Percentiles rank a stretch among this genome's conserved stretches.
Evolutionary conservation across 768 basidiomycete genomes (phyloP).

Genomic region (Collybia sp.): DNA sequence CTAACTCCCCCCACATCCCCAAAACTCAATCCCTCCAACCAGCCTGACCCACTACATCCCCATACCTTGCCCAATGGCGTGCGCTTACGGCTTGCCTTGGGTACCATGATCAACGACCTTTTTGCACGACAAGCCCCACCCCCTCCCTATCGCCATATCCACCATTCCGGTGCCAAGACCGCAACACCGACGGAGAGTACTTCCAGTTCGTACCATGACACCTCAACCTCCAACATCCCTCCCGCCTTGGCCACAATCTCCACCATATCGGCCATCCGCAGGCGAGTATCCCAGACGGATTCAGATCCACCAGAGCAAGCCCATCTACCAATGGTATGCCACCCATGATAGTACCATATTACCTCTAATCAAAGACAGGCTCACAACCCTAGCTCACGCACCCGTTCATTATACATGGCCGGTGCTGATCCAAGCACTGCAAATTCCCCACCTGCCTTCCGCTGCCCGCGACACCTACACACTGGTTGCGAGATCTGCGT

Average conservation of each 20-base stretch:
- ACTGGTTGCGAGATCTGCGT: conserved; percentile 75
- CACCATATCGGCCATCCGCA: conserved; percentile 22
- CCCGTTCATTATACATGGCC: conserved; percentile 46
- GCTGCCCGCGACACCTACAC: conserved; percentile 72
- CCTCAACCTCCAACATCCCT: conserved; percentile 13
- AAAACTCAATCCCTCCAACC: conserved; percentile 29
- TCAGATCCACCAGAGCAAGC: conserved; percentile 8
- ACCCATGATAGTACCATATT: background rate
- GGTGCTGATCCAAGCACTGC: conserved; percentile 60
- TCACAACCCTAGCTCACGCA: conserved; percentile 32
- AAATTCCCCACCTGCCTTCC: conserved; percentile 56
- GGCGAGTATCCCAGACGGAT: conserved; percentile 6
- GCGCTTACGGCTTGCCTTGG: conserved; percentile 68
- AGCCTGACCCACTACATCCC: conserved; percentile 30
- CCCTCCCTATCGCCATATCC: conserved; percentile 36
- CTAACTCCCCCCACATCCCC: conserved; percentile 51
- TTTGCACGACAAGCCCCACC: conserved; percentile 70
- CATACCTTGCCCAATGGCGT: conserved; percentile 79
- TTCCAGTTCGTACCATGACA: conserved; percentile 15
- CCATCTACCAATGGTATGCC: background rate
- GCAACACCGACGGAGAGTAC: conserved; percentile 18
- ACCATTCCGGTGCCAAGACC: conserved; percentile 15
- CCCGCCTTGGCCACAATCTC: conserved; percentile 18
- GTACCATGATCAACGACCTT: conserved; percentile 76
- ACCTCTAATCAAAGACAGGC: conserved; percentile 11